These are phyloP conservation scores for Erucastrum elatum DNA, from an alignment of 345 rosid genomes.

Conservation along the genomic window DNA sequence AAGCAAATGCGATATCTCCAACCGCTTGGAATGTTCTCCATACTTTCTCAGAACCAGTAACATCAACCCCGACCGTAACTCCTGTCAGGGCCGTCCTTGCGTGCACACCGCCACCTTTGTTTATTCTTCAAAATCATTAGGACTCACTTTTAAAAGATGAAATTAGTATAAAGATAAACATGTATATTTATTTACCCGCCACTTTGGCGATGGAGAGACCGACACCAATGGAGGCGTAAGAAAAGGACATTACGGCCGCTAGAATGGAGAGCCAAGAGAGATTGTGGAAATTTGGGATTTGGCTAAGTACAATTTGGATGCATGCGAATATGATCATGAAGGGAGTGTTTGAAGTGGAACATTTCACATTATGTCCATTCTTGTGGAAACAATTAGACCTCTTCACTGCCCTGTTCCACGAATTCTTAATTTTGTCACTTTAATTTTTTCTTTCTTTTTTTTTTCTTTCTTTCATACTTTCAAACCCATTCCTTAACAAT, in stretches of 20 bases:
- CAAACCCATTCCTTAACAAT: neutral
- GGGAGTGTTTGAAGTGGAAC: slow-evolving; percentile 57
- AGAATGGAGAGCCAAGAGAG: slow-evolving; percentile 87
- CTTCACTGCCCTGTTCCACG: slow-evolving; percentile 62
- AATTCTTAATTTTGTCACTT: neutral
- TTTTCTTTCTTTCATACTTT: neutral
- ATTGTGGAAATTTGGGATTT: slow-evolving; percentile 81
- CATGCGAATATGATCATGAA: slow-evolving; percentile 70
- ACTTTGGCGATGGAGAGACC: slow-evolving; percentile 76
- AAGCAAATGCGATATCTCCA: slow-evolving; percentile 89
- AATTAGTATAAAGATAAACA: neutral
- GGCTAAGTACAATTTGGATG: slow-evolving; percentile 73
- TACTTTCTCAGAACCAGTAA: slow-evolving; percentile 69
- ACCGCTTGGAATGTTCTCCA: slow-evolving; percentile 77
- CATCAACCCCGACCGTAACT: slow-evolving; percentile 58
- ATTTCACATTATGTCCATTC: slow-evolving; percentile 57
- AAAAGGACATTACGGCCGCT: slow-evolving; percentile 86
- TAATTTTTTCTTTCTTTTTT: neutral
- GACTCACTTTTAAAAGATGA: neutral
- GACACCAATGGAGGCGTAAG: slow-evolving; percentile 71
- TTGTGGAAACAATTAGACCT: slow-evolving; percentile 80
- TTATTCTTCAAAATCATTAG: neutral
- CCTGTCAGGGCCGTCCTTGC: slow-evolving; percentile 60
- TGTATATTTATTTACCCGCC: slow-evolving; percentile 22
- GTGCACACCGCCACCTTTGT: slow-evolving; percentile 36